These are phyloP conservation scores for Arabidopsis suecica DNA, from an alignment of 345 rosid species.

Conservation along the genomic window DNA sequence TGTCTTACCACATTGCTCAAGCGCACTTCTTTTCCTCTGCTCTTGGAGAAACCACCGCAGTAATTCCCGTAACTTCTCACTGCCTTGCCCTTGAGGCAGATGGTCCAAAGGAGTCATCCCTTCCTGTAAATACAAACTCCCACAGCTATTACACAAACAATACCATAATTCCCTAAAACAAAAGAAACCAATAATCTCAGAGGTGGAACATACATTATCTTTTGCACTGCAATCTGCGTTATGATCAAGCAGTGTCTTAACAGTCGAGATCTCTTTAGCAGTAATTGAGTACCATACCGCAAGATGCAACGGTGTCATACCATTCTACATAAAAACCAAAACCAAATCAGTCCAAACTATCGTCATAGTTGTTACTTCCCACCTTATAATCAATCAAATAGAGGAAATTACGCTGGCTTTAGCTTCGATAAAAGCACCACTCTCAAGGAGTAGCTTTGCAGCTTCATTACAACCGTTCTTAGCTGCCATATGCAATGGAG, in stretches of 20 bases:
- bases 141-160: conserved; percentile 11
- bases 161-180: not conserved
- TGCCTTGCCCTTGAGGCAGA: conserved; percentile 80
- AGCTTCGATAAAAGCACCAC: conserved; percentile 89
- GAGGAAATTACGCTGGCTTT: conserved; percentile 64
- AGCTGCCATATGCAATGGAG: conserved; percentile 99
- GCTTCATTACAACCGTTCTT: conserved; percentile 95
- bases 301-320: conserved; percentile 98
- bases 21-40: conserved; percentile 81
- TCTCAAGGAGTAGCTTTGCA: conserved; percentile 74
- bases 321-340: conserved; percentile 66
- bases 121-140: conserved; percentile 59
- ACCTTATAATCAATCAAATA: too few species aligned
- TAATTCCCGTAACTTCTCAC: conserved; percentile 67
- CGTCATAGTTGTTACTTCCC: conserved; percentile 15
- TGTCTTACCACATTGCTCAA: conserved; percentile 78
- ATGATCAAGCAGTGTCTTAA: conserved; percentile 77
- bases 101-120: conserved; percentile 91
- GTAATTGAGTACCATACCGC: conserved; percentile 95
- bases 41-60: conserved; percentile 68
- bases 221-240: conserved; percentile 90
- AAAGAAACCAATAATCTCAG: not conserved
- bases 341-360: not conserved
- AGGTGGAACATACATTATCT: conserved; percentile 64
- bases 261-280: conserved; percentile 78